Evolutionary conservation across 2,329 filamentous ascomycete species (phyloP), one percentile per base, ranked within the genome.

Genomic region (Fusarium scirpi): DNA sequence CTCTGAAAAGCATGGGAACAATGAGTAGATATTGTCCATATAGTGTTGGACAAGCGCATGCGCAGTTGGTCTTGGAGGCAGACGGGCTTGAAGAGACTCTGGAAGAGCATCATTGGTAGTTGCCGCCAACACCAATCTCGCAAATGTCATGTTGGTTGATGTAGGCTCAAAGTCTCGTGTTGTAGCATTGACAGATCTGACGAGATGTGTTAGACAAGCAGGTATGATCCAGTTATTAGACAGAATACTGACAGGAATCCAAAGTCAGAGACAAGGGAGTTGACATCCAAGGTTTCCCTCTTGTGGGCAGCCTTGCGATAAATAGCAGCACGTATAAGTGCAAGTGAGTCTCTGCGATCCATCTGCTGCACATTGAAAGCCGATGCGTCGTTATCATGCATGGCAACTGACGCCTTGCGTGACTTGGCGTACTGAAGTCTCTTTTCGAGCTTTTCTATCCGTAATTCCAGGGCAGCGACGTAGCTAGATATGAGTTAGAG

Each of bases 111-210:
- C 90, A 72, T 93, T 93, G 12, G 89, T 89, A 40, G 93, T 90
- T 8, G 95, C 92, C n/a, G 93, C 93, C 29, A 97, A 83, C 25
- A 98, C 92, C 22, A 98, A 86, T 38, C 93, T 91, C 27, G 94
- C 93, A 85, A 98, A 98, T 1, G 94, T 97, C 87, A 97, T 97
- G 75, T 93, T 94, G 65, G 90, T 92, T 30, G 92, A 90, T 62
- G 94, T 94, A 11, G 94, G 92, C 78, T 97, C 94, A 77, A 98
- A 98, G 79, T 98, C 96, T 76, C 94, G 88, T 3, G 94, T 95
- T 0, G 94, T 98, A 29, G 96, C 94, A 82, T 97, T 97, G 76
- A 99, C 93, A 8, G 95, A 94, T 59, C 94, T 96, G 16, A 27
- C n/a, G 18, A 16, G 7, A 30, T 18, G 48, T 46, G 48, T 73